Base-by-base conservation (phyloP, 345 rosid genomes). In the Eucalyptus camaldulensis region DNA sequence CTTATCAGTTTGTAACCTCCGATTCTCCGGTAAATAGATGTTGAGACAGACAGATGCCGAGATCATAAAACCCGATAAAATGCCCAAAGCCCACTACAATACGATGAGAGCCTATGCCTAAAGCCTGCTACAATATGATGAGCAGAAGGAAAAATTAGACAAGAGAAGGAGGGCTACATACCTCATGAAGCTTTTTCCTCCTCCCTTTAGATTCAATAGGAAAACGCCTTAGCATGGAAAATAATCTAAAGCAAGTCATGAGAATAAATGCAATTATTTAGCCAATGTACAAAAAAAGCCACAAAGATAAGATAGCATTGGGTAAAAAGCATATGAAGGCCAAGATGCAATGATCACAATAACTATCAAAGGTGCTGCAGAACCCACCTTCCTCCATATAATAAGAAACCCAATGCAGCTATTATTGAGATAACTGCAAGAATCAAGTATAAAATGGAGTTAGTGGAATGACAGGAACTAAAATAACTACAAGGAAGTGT, bases 171-270 rank as follows among this genome's bases (percentile, higher is more conserved):
- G 15, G 85, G 85, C 16, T 76, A 25, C 44, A 89, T 93, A 98
- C 99, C 99, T 98, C 99, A 45, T 95, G 95, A 87, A 98, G 99
- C 89, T 98, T 98, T 94, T 97, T 97, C 92, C 99, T 94, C 94
- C 99, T 95, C 89, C 99, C 99, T 94, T 96, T 98, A 69, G 99
- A 98, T 93, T 97, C 99, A 37, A 98, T 95, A 24, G 99, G 99
- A 91, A 97, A 97, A 85, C 99, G 96, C 93, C 96, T 96, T 87
- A 97, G 95, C 99, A 98, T 96, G 94, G 95, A 91, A 92, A 96
- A 97, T 90, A 97, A 95, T 90, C 99, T 98, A 92, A 86, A 76
- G 85, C 85, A 40, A 40, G 85, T 76, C 85, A 76, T 21, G 85
- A 21, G 6, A 40, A 76, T 40, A 21, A 76, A 40, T 40, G 47